A percentile compares a stretch with the other conserved stretches of the same genome.
phyloP scores from a whole-genome alignment of 1,139 yeast genomes.

The Magnusiomyces ingens region DNA sequence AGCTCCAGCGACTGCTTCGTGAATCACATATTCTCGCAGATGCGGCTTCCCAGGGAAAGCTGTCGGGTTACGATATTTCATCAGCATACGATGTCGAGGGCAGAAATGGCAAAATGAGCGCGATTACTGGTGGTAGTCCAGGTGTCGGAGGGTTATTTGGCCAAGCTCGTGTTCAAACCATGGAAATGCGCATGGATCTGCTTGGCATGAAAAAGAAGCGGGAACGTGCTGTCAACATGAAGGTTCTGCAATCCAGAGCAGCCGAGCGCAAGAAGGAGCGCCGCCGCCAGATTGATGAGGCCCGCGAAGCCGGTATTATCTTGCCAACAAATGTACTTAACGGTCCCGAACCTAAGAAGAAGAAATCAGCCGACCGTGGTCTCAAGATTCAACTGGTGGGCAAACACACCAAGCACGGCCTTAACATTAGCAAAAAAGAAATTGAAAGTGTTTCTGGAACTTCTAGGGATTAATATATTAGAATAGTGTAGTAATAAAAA shows the following conservation, averaged over 20 bases:
- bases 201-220: slow-evolving; percentile 39
- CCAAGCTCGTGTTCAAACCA: slow-evolving; percentile 65
- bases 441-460: slow-evolving; percentile 35
- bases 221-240: slow-evolving; percentile 79
- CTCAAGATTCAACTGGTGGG: slow-evolving; percentile 75
- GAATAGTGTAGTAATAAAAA: slow-evolving; percentile 9
- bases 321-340: slow-evolving; percentile 51
- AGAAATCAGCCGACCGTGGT: slow-evolving; percentile 61
- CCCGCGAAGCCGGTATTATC: slow-evolving; percentile 82
- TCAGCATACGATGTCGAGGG: slow-evolving; percentile 37
- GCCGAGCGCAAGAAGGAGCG: slow-evolving; percentile 33
- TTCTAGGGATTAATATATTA: slow-evolving; percentile 4
- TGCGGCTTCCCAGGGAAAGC: slow-evolving; percentile 24
- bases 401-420: slow-evolving; percentile 70
- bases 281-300: slow-evolving; percentile 57
- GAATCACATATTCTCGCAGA: slow-evolving; percentile 83
- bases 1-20: slow-evolving; percentile 68
- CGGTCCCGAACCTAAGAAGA: slow-evolving; percentile 43
- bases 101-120: not conserved
- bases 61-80: slow-evolving; percentile 70
- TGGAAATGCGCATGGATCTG: slow-evolving; percentile 58
- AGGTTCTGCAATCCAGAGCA: slow-evolving; percentile 52
- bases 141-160: slow-evolving; percentile 58
- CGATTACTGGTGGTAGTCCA: not conserved
- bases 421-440: slow-evolving; percentile 65